Base-by-base conservation (phyloP, 345 rosid species). In the Arabidopsis arenosa region DNA sequence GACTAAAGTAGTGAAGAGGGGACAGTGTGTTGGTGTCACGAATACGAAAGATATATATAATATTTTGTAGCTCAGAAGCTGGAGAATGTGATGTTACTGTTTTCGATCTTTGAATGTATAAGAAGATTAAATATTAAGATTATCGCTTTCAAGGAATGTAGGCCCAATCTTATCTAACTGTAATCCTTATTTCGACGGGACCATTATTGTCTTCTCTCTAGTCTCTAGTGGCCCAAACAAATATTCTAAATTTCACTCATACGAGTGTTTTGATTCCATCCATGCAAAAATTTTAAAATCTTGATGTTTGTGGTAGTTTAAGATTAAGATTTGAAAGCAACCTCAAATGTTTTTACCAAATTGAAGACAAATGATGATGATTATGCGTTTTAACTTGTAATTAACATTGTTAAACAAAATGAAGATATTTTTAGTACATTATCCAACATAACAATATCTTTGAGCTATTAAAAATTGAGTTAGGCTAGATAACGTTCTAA, bases 131-230 rank as follows among this genome's bases (percentile, higher is more conserved):
- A 56, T 17, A n/a, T 18, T 66, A 40, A 65, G 81, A 56, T 78
- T 15, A 59, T 72, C 68, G 68, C 57, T 72, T 72, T 58, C 77
- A 51, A 26, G 33, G 13, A 67, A 18, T 21, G 68, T 72, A 72
- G 80, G 72, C 75, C 73, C 68, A 72, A 64, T 72, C 77, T 78
- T 78, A 72, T 78, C 73, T 47, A n/a, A 23, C 49, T 32, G 26
- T 23, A 71, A 63, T 65, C 73, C 72, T 78, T 47, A 28, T 47
- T 56, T 71, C 32, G 3, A 58, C 58, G 77, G 81, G 80, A 71
- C 81, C 80, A 72, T 70, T 70, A 17, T 18, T 63, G 28, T 54
- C 30, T 54, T 76, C 9, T 62, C 14, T 23, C 26, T 23, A 23
- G 32, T 28, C 4, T 58, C 37, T 14, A 23, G 68, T 71, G 72